Evolutionary conservation across 2,329 filamentous ascomycete genomes (phyloP), one percentile per base, ranked within the genome.

Genomic region (Cladosporium oxysporum): DNA sequence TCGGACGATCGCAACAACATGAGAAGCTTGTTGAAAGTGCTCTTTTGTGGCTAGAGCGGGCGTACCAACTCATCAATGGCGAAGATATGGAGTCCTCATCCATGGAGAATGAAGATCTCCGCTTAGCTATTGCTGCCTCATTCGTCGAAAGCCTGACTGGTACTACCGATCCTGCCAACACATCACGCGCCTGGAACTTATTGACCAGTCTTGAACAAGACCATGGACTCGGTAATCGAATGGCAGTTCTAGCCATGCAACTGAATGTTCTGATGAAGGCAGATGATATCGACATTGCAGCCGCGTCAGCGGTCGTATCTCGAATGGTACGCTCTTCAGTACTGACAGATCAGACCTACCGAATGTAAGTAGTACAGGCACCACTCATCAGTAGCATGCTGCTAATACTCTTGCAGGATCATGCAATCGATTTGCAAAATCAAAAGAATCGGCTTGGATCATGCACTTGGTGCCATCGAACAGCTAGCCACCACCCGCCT

Each of bases 21-120:
- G 85, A 83, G 61, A 78, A 82, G 8, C 82, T 90, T 61, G 83
- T 83, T 68, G 71, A 78, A 1, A 74, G 83, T 53, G 90, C 91
- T 0, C 75, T 84, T 1, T 88, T 85, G 71, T 98, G 94, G 95
- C 79, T 96, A 0, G 84, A 89, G 64, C 84, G 91, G 69, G 88
- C 91, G 2, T 82, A 86, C 58, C 80, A 87, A 12, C 72, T 88
- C 31, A 80, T 93, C 29, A 83, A 84, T 60, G 72, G 74, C 23
- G 85, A 87, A 64, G 82, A 85, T 10, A 72, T 86, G 0, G 85
- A 88, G 26, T 77, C 79, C 21, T 77, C 90, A 3, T 88, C 87
- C 31, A 78, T 82, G 7, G 85, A 88, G 69, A 85, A 85, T 1
- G 77, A 85, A 28, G 88, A 93, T 63, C 81, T 94, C 35, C 84